A percentile compares a stretch with the other conserved stretches of the same genome.
Conservation (phyloP, 148 eudicot genomes). For the Fallopia convolvulus region DNA sequence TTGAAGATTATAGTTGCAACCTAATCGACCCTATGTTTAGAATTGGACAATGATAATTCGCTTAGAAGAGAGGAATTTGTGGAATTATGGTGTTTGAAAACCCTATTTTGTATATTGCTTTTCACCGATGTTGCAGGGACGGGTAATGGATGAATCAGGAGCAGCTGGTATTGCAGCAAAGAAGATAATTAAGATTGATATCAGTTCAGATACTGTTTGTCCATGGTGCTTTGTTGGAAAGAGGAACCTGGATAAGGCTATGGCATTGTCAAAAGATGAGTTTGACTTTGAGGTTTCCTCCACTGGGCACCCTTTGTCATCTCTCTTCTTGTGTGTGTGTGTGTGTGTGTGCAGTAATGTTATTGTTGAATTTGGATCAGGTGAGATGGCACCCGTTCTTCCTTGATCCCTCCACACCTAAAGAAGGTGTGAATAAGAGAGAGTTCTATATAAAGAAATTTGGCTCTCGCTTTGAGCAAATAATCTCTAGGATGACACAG, state of each 20-base stretch:
- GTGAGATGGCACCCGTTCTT: slow-evolving; percentile 82
- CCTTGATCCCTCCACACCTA: slow-evolving; percentile 71
- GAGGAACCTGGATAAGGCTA: slow-evolving; percentile 77
- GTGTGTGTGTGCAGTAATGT: not conserved
- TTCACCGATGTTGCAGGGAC: too few species aligned
- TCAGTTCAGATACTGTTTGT: slow-evolving; percentile 80
- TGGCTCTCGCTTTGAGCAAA: slow-evolving; percentile 46
- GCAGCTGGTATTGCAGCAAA: slow-evolving; percentile 28
- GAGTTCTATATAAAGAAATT: slow-evolving; percentile 53
- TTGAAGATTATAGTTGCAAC: not conserved
- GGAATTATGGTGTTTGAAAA: not conserved
- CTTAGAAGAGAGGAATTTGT: not conserved
- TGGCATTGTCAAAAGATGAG: slow-evolving; percentile 48
- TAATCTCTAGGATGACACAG: slow-evolving; percentile 56
- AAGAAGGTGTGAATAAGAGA: slow-evolving; percentile 71
- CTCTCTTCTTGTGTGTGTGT: not conserved
- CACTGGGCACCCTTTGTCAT: not conserved
- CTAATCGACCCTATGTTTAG: not conserved
- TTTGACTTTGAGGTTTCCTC: slow-evolving; percentile 64
- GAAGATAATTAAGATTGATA: slow-evolving; percentile 60
- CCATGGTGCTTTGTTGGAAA: slow-evolving; percentile 99
- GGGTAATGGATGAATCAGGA: slow-evolving; percentile 46
- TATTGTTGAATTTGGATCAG: slow-evolving; percentile 22
- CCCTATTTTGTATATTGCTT: too few species aligned
- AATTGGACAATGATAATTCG: not conserved